phyloP scores from a whole-genome alignment of 1,139 yeast genomes.

The Magnusiomyces clavatus region DNA sequence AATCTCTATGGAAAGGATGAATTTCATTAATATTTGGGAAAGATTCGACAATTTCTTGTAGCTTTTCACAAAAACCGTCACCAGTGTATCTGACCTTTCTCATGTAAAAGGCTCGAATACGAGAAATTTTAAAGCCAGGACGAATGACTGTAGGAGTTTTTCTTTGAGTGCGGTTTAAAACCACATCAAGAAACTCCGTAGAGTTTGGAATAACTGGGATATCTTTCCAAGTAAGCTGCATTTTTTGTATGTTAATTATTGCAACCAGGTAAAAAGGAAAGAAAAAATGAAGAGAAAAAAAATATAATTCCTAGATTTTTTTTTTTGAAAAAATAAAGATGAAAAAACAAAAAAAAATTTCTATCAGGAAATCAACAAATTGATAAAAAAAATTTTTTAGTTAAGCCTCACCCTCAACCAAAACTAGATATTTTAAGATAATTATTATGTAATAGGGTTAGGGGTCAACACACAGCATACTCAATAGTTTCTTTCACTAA shows the following conservation, averaged over 20 bases:
- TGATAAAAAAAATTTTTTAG: not conserved
- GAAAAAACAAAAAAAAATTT: slow-evolving; percentile 9
- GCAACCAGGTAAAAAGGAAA: not conserved
- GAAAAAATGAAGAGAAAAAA: slow-evolving; percentile 5
- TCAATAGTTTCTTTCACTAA: too few relatives aligned
- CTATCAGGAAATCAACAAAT: not conserved
- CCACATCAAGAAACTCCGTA: slow-evolving; percentile 91
- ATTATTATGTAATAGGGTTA: not conserved
- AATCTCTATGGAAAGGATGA: slow-evolving; percentile 96
- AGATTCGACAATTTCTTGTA: slow-evolving; percentile 73
- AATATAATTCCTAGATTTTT: not conserved
- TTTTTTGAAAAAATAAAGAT: not conserved
- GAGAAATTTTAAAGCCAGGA: slow-evolving; percentile 91
- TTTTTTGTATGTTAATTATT: slow-evolving; percentile 27
- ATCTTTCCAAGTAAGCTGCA: slow-evolving; percentile 98
- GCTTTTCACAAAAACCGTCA: slow-evolving; percentile 91
- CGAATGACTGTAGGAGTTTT: slow-evolving; percentile 97
- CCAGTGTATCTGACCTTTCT: slow-evolving; percentile 93
- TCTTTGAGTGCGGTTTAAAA: slow-evolving; percentile 94
- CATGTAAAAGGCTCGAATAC: slow-evolving; percentile 98
- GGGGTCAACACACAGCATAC: too few relatives aligned
- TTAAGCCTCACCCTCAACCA: not conserved
- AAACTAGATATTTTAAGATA: not conserved
- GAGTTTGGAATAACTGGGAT: slow-evolving; percentile 90
- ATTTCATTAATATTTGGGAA: slow-evolving; percentile 96